Base-by-base conservation (phyloP, 495 filamentous ascomycete species). In the Umbilicaria muhlenbergii region DNA sequence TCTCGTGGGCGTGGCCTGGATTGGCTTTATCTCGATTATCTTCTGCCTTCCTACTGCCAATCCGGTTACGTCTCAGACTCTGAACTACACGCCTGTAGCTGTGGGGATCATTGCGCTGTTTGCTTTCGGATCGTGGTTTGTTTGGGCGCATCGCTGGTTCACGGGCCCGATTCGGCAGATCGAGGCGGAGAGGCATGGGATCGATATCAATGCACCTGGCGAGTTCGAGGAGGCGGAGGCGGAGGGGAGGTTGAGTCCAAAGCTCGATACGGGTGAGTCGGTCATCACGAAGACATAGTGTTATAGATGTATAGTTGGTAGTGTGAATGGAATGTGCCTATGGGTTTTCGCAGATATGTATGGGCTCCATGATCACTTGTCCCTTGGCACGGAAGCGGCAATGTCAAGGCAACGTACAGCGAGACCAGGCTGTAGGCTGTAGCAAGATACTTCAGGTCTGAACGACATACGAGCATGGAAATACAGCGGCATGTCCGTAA, bases 1-100 rank as follows among this genome's bases (percentile, higher is more conserved):
- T 11, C 28, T 73, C 0, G 55, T 76, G 15, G 67, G 72, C 0
- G 60, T 66, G 14, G 33, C 36, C 3, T 54, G 47, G 24, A 53
- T 65, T 39, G 42, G 49, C 5, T 78, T 78, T 44, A 74, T 77
- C 43, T 66, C 65, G 16, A 63, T 78, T 32, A 61, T 81, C 12
- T 81, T 81, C 57, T 81, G 77, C 53, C 65, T 81, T 49, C 77
- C 77, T 0, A 70, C 72, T 1, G 61, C 62, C 12, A 66, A 80
- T 36, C 78, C 76, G 2, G 75, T 80, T 18, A 71, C 65, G 2
- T 64, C 60, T 7, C 61, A 70, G 48, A 77, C 69, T 17, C 58
- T 81, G 50, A 78, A 79, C 54, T 81, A 81, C 51, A 78, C 77
- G 1, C 70, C 73, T 6, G 77, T 79, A 0, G 77, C 78, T 2